phyloP scores from a whole-genome alignment of 768 basidiomycete species.

The Podaxis carcinomalis region DNA sequence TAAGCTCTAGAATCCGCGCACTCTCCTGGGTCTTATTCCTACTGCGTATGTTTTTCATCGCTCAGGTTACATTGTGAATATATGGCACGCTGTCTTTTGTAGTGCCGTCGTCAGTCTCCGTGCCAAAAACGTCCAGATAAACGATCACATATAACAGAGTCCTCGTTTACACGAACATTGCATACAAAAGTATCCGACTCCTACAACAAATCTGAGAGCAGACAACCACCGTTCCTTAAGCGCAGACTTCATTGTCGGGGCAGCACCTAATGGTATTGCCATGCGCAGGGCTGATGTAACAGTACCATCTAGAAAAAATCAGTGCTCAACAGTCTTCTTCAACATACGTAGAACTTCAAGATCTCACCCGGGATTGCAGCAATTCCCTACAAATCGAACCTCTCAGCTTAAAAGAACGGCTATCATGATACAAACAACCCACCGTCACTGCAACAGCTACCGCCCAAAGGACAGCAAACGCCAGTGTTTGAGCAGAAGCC shows the following conservation, averaged over 20 bases:
- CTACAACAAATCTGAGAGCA: neutral
- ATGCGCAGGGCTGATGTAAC: neutral
- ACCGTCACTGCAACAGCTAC: constrained; percentile 10
- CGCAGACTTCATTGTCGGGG: neutral
- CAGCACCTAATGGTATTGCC: neutral
- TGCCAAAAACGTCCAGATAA: neutral
- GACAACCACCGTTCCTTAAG: neutral
- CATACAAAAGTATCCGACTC: neutral
- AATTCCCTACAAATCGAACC: neutral
- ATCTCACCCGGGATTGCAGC: neutral
- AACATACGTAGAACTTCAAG: neutral
- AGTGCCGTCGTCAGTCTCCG: neutral
- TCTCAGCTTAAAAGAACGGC: neutral
- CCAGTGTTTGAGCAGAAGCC: constrained; percentile 2
- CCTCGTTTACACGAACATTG: neutral
- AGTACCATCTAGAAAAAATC: neutral
- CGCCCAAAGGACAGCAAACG: constrained; percentile 11
- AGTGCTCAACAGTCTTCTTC: neutral
- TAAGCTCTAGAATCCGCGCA: constrained; percentile 1
- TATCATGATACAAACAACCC: neutral
- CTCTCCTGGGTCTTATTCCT: too few species aligned
- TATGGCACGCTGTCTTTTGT: neutral
- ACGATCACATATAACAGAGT: neutral
- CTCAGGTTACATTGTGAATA: neutral
- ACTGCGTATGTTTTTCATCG: neutral